phyloP scores from a whole-genome alignment of 441 rosid genomes.

The Populus hybrid region DNA sequence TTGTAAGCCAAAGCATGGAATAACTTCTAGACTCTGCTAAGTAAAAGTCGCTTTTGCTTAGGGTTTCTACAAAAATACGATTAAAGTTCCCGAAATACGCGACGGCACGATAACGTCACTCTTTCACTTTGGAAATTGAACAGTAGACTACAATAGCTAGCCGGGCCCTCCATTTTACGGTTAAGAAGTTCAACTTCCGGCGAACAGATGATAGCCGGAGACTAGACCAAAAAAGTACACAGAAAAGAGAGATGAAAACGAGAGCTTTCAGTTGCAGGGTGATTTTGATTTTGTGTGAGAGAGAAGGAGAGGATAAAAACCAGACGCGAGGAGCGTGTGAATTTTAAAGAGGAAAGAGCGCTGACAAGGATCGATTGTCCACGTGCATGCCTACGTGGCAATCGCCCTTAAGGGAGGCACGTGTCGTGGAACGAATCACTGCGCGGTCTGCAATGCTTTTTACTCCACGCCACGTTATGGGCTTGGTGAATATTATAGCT shows the following conservation, averaged over 20 bases:
- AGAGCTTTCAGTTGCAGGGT: background rate
- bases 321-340: conserved; percentile 1
- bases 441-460: background rate
- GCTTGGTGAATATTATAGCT: background rate
- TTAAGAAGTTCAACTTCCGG: conserved; percentile 7
- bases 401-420: too few relatives aligned
- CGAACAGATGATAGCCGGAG: conserved; percentile 11
- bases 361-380: conserved; percentile 28
- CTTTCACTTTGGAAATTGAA: conserved; percentile 17
- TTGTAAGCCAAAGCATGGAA: conserved; percentile 47
- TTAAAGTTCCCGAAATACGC: conserved; percentile 46
- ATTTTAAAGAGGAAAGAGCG: conserved; percentile 13
- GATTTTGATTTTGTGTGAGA: conserved; percentile 8
- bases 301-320: conserved; percentile 12
- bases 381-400: conserved; percentile 38
- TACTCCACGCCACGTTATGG: conserved; percentile 30
- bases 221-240: background rate
- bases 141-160: conserved; percentile 17
- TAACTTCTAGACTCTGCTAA: conserved; percentile 57
- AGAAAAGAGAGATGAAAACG: background rate
- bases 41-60: conserved; percentile 43
- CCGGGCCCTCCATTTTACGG: conserved; percentile 23
- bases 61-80: conserved; percentile 30
- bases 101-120: conserved; percentile 38
- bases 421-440: background rate